Percentiles rank a stretch among this genome's conserved stretches.
These are phyloP conservation scores for Leucocoprinus sp. DNA, from an alignment of 768 basidiomycete species.

Conservation along the genomic window DNA sequence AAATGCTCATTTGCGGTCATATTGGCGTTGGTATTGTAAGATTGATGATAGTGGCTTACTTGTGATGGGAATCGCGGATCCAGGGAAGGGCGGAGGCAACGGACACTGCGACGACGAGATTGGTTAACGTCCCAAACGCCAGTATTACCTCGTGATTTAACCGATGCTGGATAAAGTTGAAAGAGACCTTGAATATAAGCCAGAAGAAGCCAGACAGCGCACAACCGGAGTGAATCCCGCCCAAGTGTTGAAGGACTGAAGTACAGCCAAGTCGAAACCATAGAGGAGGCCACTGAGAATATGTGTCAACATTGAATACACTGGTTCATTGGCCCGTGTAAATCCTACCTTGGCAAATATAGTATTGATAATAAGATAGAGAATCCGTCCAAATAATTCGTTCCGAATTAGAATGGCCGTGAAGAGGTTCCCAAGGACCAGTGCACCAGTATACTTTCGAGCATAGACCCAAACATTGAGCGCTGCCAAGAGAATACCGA, in stretches of 20 bases:
- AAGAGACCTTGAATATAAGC: constrained; percentile 55
- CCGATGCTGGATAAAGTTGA: constrained; percentile 42
- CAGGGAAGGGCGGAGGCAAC: constrained; percentile 67
- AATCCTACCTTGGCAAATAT: constrained; percentile 66
- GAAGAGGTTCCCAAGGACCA: constrained; percentile 69
- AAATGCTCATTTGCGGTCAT: constrained; percentile 38
- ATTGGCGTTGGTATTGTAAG: background rate
- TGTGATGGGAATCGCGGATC: constrained; percentile 76
- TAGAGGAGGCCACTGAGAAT: constrained; percentile 35
- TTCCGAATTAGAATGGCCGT: constrained; percentile 72
- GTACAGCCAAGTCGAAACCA: constrained; percentile 62
- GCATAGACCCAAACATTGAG: constrained; percentile 64
- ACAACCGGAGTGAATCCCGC: constrained; percentile 81
- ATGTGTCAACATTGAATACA: background rate
- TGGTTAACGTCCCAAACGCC: constrained; percentile 53
- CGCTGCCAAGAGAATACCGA: constrained; percentile 52
- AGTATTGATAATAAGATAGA: constrained; percentile 67
- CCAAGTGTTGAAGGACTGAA: constrained; percentile 68
- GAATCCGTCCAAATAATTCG: constrained; percentile 70
- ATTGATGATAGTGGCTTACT: constrained; percentile 35
- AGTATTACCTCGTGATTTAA: constrained; percentile 48
- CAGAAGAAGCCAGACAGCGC: constrained; percentile 67
- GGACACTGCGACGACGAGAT: constrained; percentile 50
- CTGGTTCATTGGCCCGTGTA: constrained; percentile 5
- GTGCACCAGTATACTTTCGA: constrained; percentile 53